phyloP scores from a whole-genome alignment of 2,329 filamentous ascomycete species.

The Grosmannia clavigera region DNA sequence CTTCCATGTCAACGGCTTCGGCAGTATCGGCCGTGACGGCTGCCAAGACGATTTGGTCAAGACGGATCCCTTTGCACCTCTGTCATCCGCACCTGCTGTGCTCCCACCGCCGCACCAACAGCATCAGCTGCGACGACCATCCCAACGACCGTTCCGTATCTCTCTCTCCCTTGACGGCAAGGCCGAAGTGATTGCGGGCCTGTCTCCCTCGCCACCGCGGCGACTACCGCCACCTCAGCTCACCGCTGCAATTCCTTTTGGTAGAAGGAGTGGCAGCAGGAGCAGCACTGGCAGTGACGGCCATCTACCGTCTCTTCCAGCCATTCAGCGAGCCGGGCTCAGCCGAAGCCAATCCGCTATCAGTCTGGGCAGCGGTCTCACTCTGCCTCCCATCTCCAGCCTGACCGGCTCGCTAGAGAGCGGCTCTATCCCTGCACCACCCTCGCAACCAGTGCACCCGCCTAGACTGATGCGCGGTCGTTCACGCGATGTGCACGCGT shows the following conservation, averaged over 20 bases:
- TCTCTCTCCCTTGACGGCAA: conserved; percentile 82
- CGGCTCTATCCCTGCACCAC: conserved; percentile 6
- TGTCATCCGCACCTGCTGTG: conserved; percentile 21
- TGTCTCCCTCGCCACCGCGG: conserved; percentile 58
- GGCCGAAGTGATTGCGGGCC: conserved; percentile 65
- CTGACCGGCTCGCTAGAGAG: conserved; percentile 29
- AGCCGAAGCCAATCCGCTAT: conserved; percentile 62
- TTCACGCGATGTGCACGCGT: conserved; percentile 76
- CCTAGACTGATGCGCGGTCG: conserved; percentile 53
- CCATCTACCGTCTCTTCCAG: conserved; percentile 30
- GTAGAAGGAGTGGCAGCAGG: background rate
- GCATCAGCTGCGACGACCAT: conserved; percentile 17
- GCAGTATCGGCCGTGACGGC: background rate
- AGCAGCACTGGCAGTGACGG: conserved; percentile 15
- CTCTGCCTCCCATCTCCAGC: conserved; percentile 42
- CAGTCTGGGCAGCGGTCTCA: conserved; percentile 34
- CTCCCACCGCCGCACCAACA: conserved; percentile 19
- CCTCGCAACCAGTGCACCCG: conserved; percentile 11
- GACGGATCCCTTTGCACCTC: conserved; percentile 31
- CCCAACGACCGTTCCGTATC: conserved; percentile 46
- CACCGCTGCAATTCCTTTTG: background rate
- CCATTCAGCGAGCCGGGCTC: conserved; percentile 39
- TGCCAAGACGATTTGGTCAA: conserved; percentile 29
- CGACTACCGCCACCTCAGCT: conserved; percentile 35
- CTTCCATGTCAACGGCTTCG: conserved; percentile 18